phyloP scores from a whole-genome alignment of 352 stramenopile genomes.

The Phytopythium ostracodes region DNA sequence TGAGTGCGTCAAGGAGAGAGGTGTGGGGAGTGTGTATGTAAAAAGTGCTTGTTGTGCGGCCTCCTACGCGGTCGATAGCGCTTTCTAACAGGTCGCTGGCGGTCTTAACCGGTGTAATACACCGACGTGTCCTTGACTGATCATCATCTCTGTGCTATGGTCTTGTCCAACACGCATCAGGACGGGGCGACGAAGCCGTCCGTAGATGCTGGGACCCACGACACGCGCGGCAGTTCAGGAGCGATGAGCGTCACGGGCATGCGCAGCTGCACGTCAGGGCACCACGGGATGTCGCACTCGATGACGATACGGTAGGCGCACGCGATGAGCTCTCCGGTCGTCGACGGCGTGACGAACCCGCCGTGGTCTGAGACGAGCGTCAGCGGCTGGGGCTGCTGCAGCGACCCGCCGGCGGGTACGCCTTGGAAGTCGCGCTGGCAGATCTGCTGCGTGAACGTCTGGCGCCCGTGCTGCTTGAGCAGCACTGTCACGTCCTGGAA shows the following conservation, averaged over 20 bases:
- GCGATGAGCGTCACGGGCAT: conserved; percentile 58
- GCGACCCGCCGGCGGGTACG: conserved; percentile 24
- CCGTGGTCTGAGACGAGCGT: conserved; percentile 25
- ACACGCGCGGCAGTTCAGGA: conserved; percentile 19
- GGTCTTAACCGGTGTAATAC: background rate
- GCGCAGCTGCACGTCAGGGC: conserved; percentile 49
- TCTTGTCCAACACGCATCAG: background rate
- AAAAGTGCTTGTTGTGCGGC: too few relatives aligned
- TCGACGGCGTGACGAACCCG: conserved; percentile 39
- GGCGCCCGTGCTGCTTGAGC: conserved; percentile 21
- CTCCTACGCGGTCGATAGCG: too few relatives aligned
- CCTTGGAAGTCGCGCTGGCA: conserved; percentile 41
- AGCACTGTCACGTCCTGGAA: conserved; percentile 48
- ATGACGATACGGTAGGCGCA: conserved; percentile 60
- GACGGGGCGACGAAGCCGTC: conserved; percentile 9
- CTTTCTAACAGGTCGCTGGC: too few relatives aligned
- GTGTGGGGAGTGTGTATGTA: too few relatives aligned
- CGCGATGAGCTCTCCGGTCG: conserved; percentile 37
- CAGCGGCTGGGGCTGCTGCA: conserved; percentile 52
- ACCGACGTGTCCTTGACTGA: background rate
- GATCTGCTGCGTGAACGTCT: conserved; percentile 39
- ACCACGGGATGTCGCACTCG: conserved; percentile 67
- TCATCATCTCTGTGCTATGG: background rate
- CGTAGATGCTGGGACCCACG: conserved; percentile 20
- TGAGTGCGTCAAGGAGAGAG: too few relatives aligned